These are phyloP conservation scores for Athelia sp. DNA, from an alignment of 1,284 basidiomycete species.

Conservation along the genomic window DNA sequence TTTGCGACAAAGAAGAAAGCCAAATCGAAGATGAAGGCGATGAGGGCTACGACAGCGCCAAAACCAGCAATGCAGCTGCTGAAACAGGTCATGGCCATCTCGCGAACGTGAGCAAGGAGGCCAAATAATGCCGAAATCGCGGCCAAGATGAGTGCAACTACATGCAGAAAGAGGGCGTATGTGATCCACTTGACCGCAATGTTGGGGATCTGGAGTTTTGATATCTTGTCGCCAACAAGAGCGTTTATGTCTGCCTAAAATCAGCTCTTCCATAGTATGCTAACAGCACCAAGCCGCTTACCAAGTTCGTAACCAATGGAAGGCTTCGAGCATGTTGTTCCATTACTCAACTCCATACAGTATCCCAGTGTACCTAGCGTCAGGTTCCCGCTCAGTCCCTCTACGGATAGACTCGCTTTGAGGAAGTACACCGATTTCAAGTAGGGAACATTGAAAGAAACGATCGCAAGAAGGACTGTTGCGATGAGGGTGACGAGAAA, in stretches of 20 bases:
- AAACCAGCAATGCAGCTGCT: slow-evolving; percentile 80
- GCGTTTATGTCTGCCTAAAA: slow-evolving; percentile 64
- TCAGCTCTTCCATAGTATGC: slow-evolving; percentile 4
- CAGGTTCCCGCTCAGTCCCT: slow-evolving; percentile 52
- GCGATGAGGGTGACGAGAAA: slow-evolving; percentile 75
- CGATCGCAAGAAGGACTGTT: slow-evolving; percentile 71
- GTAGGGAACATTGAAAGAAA: slow-evolving; percentile 82
- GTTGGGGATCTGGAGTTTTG: slow-evolving; percentile 62
- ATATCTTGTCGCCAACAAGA: slow-evolving; percentile 67
- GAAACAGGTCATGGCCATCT: slow-evolving; percentile 81
- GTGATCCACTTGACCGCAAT: slow-evolving; percentile 87
- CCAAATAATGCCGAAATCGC: slow-evolving; percentile 74
- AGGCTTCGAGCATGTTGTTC: slow-evolving; percentile 71
- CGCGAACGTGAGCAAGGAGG: slow-evolving; percentile 78
- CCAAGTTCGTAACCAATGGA: slow-evolving; percentile 81
- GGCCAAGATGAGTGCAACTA: slow-evolving; percentile 72
- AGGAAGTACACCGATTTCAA: slow-evolving; percentile 85
- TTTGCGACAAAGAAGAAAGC: slow-evolving; percentile 83
- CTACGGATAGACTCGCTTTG: slow-evolving; percentile 56
- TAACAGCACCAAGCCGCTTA: slow-evolving; percentile 31
- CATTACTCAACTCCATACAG: slow-evolving; percentile 54
- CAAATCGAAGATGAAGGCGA: slow-evolving; percentile 85
- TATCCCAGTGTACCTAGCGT: slow-evolving; percentile 86
- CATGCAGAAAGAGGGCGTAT: slow-evolving; percentile 83
- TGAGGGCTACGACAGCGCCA: slow-evolving; percentile 65